These are phyloP conservation scores for Cynara cardunculus DNA, from an alignment of 129 eudicot genomes.

Conservation along the genomic window DNA sequence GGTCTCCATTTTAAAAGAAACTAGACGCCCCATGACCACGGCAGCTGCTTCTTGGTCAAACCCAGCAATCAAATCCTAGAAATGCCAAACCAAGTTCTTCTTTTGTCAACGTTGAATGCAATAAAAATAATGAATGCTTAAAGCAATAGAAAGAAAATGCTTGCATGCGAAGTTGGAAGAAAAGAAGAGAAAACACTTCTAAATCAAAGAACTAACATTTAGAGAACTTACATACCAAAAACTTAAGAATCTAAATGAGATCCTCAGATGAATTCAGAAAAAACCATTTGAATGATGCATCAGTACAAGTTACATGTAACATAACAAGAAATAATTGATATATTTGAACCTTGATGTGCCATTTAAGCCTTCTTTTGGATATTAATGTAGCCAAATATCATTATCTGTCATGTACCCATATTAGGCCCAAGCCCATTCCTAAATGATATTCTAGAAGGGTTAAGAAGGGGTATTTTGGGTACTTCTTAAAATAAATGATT, in stretches of 20 bases:
- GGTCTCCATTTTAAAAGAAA: slow-evolving; percentile 96
- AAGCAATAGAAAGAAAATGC: neutral
- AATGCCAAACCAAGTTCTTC: slow-evolving; percentile 11
- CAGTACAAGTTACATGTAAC: neutral
- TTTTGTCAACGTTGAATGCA: neutral
- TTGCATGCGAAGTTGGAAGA: neutral
- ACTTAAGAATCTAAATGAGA: neutral
- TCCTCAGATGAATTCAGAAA: no score
- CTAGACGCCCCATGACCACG: slow-evolving; percentile 90
- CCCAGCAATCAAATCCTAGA: slow-evolving; percentile 87
- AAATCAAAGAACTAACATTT: neutral
- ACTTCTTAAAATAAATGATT: no score
- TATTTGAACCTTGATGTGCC: slow-evolving; percentile 1
- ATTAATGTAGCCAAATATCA: neutral
- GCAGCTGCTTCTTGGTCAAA: slow-evolving; percentile 99
- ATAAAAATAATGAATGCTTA: neutral
- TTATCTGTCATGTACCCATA: no score
- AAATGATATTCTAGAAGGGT: no score
- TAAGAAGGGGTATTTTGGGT: no score
- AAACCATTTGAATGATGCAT: neutral
- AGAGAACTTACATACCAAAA: no score
- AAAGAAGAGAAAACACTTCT: neutral
- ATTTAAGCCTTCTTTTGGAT: neutral
- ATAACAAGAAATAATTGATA: neutral
- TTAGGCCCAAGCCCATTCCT: no score